These are phyloP conservation scores for Umbelopsis isabellina DNA, from an alignment of 192 early-diverging fungal species.

Conservation along the genomic window DNA sequence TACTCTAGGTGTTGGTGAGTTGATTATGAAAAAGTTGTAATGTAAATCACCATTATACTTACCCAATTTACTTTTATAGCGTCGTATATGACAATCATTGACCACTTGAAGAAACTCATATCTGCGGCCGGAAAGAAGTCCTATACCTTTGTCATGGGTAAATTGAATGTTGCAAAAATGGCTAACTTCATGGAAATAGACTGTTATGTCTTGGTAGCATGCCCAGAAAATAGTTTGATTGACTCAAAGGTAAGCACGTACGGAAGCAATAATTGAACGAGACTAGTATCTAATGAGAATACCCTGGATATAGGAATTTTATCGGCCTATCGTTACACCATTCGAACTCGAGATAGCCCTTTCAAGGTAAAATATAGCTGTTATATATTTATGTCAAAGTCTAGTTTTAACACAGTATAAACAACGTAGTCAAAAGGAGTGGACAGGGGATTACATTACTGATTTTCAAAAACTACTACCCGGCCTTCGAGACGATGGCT, in stretches of 20 bases:
- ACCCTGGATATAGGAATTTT: constrained; percentile 65
- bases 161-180: constrained; percentile 94
- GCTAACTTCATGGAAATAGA: constrained; percentile 98
- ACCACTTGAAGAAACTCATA: constrained; percentile 78
- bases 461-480: constrained; percentile 68
- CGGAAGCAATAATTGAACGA: neutral
- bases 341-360: constrained; percentile 90
- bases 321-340: constrained; percentile 91
- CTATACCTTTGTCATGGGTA: constrained; percentile 85
- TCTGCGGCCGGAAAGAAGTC: constrained; percentile 71
- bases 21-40: neutral
- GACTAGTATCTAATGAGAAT: neutral
- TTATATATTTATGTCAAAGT: no score
- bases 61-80: constrained; percentile 39
- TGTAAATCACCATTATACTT: neutral
- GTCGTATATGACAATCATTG: constrained; percentile 83
- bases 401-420: constrained; percentile 3
- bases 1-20: constrained; percentile 89
- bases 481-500: constrained; percentile 34
- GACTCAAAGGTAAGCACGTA: constrained; percentile 63
- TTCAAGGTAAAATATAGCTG: constrained; percentile 36
- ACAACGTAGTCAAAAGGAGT: constrained; percentile 56
- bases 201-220: constrained; percentile 88
- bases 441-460: constrained; percentile 74
- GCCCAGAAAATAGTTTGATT: constrained; percentile 92